Conservation (phyloP, 148 eudicot species). For the Chenopodium berlandieri region DNA sequence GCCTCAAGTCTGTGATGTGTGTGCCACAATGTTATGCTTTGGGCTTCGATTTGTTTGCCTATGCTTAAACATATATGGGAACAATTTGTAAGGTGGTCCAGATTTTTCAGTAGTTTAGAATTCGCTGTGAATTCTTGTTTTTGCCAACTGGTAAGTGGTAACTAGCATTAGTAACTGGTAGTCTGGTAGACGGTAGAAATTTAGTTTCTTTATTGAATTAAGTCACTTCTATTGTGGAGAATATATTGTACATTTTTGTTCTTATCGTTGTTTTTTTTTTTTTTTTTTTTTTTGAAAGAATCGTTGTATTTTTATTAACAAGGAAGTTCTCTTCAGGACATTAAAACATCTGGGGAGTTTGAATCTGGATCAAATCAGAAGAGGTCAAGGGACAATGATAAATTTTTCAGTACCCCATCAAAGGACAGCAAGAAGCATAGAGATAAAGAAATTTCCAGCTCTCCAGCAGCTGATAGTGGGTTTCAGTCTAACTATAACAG, state of each 20-base stretch:
- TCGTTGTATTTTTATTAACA: not conserved
- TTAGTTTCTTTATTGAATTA: not conserved
- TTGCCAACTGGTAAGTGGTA: not conserved
- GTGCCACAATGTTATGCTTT: not conserved
- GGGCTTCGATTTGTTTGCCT: not conserved
- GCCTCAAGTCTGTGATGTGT: not conserved
- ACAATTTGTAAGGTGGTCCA: too few relatives aligned
- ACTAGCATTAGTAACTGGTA: not conserved
- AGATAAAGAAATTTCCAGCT: conserved; percentile 20
- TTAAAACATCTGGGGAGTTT: conserved; percentile 28
- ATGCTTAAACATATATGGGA: not conserved
- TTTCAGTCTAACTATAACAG: not conserved
- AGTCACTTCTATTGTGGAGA: not conserved
- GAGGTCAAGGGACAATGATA: conserved; percentile 36
- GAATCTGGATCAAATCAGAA: conserved; percentile 28
- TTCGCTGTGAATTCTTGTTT: not conserved
- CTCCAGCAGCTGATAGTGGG: conserved; percentile 22
- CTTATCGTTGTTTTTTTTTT: too few relatives aligned
- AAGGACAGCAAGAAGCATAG: conserved; percentile 27
- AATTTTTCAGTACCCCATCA: not conserved
- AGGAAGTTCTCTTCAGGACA: conserved; percentile 29
- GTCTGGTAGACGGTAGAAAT: not conserved
- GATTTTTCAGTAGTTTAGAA: too few relatives aligned
- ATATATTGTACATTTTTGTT: not conserved
- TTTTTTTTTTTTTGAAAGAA: too few relatives aligned